phyloP scores from a whole-genome alignment of 805 yeast species.

The Candida tallmaniae region DNA sequence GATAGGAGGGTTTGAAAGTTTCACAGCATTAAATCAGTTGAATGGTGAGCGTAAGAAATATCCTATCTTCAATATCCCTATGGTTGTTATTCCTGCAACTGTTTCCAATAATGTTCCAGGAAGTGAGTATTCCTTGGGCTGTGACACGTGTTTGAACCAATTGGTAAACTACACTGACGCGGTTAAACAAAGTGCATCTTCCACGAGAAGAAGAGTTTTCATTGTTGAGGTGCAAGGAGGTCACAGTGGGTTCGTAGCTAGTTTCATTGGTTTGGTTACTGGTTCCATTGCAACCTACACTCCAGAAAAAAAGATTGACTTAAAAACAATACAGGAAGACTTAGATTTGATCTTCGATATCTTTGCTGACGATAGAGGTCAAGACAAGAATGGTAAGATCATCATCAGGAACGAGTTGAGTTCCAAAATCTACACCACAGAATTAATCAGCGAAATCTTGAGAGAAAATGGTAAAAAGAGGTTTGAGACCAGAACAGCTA shows the following conservation, averaged over 20 bases:
- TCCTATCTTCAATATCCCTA: conserved; percentile 73
- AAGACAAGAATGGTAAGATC: conserved; percentile 64
- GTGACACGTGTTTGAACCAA: conserved; percentile 71
- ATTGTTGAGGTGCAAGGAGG: conserved; percentile 87
- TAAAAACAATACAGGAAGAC: conserved; percentile 61
- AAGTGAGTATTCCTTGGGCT: conserved; percentile 71
- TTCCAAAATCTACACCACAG: conserved; percentile 61
- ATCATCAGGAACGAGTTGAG: conserved; percentile 65
- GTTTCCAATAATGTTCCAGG: conserved; percentile 81
- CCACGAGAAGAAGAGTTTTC: conserved; percentile 73
- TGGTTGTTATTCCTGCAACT: conserved; percentile 75
- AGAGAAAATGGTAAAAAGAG: conserved; percentile 58
- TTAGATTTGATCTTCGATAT: conserved; percentile 55
- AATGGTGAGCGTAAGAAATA: conserved; percentile 55
- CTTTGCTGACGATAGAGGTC: conserved; percentile 59
- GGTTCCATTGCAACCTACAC: conserved; percentile 75
- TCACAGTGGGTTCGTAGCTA: conserved; percentile 74
- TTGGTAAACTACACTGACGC: conserved; percentile 71
- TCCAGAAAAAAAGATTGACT: conserved; percentile 65
- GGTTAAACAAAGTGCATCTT: conserved; percentile 74
- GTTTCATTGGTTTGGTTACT: conserved; percentile 60
- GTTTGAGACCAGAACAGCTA: conserved; percentile 74
- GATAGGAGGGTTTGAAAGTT: conserved; percentile 82
- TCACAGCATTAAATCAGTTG: conserved; percentile 64
- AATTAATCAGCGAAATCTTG: conserved; percentile 66